phyloP scores from a whole-genome alignment of 2,329 filamentous ascomycete species.

The Pseudocercospora macadamiae region DNA sequence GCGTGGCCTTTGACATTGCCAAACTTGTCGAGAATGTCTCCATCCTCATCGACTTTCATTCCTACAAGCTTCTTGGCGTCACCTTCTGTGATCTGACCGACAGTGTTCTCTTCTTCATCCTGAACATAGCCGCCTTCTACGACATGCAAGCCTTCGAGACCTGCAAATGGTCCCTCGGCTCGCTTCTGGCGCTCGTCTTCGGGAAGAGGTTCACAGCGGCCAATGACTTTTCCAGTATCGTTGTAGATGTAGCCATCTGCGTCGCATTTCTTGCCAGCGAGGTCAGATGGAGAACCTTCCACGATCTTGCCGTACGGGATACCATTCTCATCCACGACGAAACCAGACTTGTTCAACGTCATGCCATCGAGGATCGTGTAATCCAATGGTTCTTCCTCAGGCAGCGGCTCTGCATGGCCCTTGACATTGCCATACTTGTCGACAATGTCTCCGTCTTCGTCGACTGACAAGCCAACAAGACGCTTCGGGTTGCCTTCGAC shows the following conservation, averaged over 20 bases:
- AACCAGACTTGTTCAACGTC: conserved; percentile 67
- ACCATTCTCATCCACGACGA: conserved; percentile 58
- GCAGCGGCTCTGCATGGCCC: conserved; percentile 58
- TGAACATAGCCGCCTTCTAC: conserved; percentile 72
- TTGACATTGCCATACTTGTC: conserved; percentile 71
- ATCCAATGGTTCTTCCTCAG: conserved; percentile 53
- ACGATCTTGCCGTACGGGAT: conserved; percentile 60
- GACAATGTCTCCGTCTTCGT: conserved; percentile 80
- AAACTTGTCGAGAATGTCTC: conserved; percentile 64
- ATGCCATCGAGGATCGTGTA: conserved; percentile 63
- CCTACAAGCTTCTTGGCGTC: conserved; percentile 63
- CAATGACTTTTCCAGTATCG: conserved; percentile 59
- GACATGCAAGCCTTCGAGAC: conserved; percentile 66
- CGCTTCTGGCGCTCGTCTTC: conserved; percentile 59
- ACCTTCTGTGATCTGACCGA: conserved; percentile 60
- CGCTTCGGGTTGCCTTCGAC: conserved; percentile 62
- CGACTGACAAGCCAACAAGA: conserved; percentile 73
- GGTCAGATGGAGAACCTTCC: conserved; percentile 60
- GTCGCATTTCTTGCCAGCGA: conserved; percentile 60
- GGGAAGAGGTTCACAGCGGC: conserved; percentile 62
- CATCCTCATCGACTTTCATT: conserved; percentile 63
- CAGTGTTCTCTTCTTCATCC: conserved; percentile 74
- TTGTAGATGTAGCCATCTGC: conserved; percentile 60
- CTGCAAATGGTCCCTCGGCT: conserved; percentile 69
- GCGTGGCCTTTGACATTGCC: conserved; percentile 65